Base-by-base conservation (phyloP, 108 stramenopile species). In the Nannochloropsis gaditana region DNA sequence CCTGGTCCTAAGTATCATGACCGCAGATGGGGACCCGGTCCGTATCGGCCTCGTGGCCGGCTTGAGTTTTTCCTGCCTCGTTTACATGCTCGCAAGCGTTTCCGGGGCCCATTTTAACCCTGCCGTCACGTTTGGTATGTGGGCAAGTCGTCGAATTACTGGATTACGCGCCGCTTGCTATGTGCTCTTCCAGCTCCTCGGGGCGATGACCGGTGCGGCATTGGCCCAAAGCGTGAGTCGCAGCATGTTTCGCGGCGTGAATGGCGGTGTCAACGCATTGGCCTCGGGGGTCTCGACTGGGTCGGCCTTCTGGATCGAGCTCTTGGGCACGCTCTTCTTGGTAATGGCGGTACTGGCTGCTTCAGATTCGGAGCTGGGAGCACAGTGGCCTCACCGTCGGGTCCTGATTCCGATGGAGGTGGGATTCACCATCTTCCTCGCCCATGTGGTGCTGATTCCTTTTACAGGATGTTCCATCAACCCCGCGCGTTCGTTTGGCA, bases 21-120 rank as follows among this genome's bases (percentile, higher is more conserved):
- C 59, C 15, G 59, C 59, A 15, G n/a, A 73, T 2, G 59, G 19
- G 5, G 59, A 73, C 59, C 15, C 59, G 15, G 5, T 73, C 2
- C 59, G 59, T 15, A 73, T 73, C 4, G 59, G 19, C 59, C 59
- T 73, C n/a, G 59, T 73, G 59, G 59, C 59, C n/a, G 59, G 59
- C 2, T 73, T 73, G 19, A 73, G 19, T 4, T 73, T 73, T 73
- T 73, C n/a, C 5, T 2, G 59, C 4, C 15, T 73, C 59, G 59
- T 73, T 4, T 73, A 73, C 59, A 73, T 73, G 59, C 59, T 73
- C n/a, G 59, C 59, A 15, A 73, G 59, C 59, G 59, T 73, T n/a
- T 73, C 59, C 59, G 59, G 59, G 19, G 59, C 59, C 59, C 59
- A 73, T 5, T 73, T 73, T 5, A 73, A 73, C 59, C 59, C 59